Base-by-base conservation (phyloP, 257 asterid genomes). In the Ophiorrhiza pumila region DNA sequence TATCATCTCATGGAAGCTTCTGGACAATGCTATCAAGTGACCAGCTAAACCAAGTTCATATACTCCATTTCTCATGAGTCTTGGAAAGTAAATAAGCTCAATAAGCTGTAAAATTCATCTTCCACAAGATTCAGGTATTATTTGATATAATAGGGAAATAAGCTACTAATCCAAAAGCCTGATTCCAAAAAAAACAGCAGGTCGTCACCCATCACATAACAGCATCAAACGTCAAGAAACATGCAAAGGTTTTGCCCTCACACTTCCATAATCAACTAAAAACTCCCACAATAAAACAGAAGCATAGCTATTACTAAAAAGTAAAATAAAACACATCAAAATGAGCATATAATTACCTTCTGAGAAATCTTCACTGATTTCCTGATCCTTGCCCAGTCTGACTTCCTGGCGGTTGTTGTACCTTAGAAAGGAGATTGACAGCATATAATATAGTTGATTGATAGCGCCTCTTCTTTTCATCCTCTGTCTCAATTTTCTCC, bases 381-480 rank as follows among this genome's bases (percentile, higher is more conserved):
- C 93, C 90, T 7, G 92, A 85, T 73, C 96, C 95, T 43, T 85
- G 89, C 74, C 89, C 89, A 60, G 83, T 78, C 70, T 87, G 97
- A 79, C 85, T 77, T 74, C 84, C 91, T 8, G 90, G 79, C 67
- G 91, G 95, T 73, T 90, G 96, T 75, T 91, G 95, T 76, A 94
- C 90, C 78, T 80, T 85, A 34, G 89, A 83, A 60, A 94, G 95
- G 67, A 94, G 98, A 79, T 89, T 87, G 43, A 96, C 99, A 2
- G 99, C 98, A 89, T 91, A 91, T 35, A 86, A 37, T 75, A 94
- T 79, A n/a, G 99, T 94, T 20, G 93, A 72, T 85, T 85, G 88
- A 76, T 94, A 94, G 69, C 99, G 90, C 79, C 85, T 93, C 68
- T 94, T 90, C 85, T 94, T 94, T 73, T 92, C 97, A 25, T 81